Conservation (phyloP, 2,329 filamentous ascomycete genomes). For the Hypocrella siamensis region DNA sequence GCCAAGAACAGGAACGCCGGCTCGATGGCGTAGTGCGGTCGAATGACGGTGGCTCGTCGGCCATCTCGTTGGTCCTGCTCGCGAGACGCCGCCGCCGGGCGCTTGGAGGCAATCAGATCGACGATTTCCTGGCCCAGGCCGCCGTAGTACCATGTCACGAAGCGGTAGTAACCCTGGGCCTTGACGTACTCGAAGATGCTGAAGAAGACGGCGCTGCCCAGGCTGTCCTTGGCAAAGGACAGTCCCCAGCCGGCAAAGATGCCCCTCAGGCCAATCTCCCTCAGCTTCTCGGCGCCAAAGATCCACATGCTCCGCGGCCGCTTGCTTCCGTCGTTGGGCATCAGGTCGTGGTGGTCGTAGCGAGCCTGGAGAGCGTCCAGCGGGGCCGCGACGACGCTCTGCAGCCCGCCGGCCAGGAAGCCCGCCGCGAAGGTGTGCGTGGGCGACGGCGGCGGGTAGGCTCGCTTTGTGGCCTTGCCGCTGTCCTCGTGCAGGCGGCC, state of each 20-base stretch:
- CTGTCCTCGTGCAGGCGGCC: constrained; percentile 51
- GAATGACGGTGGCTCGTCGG: constrained; percentile 33
- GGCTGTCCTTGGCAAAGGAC: constrained; percentile 51
- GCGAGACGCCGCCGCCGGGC: constrained; percentile 15
- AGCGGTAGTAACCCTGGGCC: constrained; percentile 54
- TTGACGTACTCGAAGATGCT: constrained; percentile 63
- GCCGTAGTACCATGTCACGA: constrained; percentile 56
- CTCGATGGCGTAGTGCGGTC: constrained; percentile 61
- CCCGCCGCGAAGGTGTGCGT: constrained; percentile 53
- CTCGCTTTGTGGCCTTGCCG: constrained; percentile 36
- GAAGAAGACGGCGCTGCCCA: constrained; percentile 60
- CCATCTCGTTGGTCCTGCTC: neutral
- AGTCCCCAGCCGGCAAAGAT: constrained; percentile 61
- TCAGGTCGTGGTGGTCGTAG: constrained; percentile 43
- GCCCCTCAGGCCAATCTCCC: constrained; percentile 56
- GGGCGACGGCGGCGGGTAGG: constrained; percentile 53
- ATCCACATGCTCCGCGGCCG: constrained; percentile 53
- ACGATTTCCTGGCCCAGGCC: constrained; percentile 36
- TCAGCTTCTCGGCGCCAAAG: constrained; percentile 46
- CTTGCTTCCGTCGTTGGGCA: constrained; percentile 22
- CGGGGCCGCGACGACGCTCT: constrained; percentile 58
- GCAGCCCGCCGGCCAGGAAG: constrained; percentile 50
- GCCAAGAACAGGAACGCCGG: constrained; percentile 55
- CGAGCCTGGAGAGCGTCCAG: constrained; percentile 62
- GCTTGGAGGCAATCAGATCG: constrained; percentile 30